Conservation (phyloP, 345 rosid species). For the Pistacia atlantica region DNA sequence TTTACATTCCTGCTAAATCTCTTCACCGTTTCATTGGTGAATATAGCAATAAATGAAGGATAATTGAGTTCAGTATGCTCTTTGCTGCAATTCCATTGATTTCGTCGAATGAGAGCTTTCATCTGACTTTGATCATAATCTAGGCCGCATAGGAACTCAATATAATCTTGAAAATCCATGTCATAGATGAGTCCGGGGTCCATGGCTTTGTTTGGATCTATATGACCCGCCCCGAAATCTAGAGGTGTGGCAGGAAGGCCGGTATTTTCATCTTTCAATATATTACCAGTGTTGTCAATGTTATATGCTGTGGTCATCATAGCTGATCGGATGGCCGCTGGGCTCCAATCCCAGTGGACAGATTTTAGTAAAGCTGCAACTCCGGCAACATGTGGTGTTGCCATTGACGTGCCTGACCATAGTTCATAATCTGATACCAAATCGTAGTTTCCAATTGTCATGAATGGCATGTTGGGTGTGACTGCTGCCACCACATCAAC, state of each 20-base stretch:
- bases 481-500: slow-evolving; percentile 45
- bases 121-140: slow-evolving; percentile 39
- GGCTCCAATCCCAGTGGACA: slow-evolving; percentile 42
- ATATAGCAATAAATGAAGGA: slow-evolving; percentile 41
- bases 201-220: slow-evolving; percentile 45
- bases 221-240: slow-evolving; percentile 44
- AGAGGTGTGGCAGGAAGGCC: slow-evolving; percentile 39
- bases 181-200: slow-evolving; percentile 52
- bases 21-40: slow-evolving; percentile 16
- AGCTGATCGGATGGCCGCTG: slow-evolving; percentile 49
- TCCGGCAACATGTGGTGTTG: slow-evolving; percentile 62
- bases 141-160: slow-evolving; percentile 42
- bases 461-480: slow-evolving; percentile 22
- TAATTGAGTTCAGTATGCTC: slow-evolving; percentile 29
- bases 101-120: slow-evolving; percentile 33
- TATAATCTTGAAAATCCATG: slow-evolving; percentile 32
- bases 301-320: slow-evolving; percentile 52
- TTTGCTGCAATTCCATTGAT: slow-evolving; percentile 38
- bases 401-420: slow-evolving; percentile 50
- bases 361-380: slow-evolving; percentile 61
- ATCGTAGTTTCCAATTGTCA: slow-evolving; percentile 25
- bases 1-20: slow-evolving; percentile 33
- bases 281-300: slow-evolving; percentile 23
- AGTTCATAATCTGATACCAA: slow-evolving; percentile 40
- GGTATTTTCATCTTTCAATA: slow-evolving; percentile 23